Base-by-base conservation (phyloP, 208 protist species). In the Entamoeba moshkovskii region DNA sequence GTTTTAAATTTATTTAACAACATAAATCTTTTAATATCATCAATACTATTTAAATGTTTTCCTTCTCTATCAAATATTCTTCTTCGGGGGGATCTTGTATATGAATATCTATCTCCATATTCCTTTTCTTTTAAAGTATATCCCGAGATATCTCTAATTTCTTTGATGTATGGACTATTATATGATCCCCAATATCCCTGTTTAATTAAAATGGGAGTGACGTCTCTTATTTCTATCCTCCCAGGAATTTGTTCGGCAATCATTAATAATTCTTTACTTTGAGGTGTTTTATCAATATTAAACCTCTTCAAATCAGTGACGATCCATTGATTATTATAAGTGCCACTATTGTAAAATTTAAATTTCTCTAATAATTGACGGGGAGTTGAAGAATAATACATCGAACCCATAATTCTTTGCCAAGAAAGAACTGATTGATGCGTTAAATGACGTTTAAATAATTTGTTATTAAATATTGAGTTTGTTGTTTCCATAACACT, bases 261-360 rank as follows among this genome's bases (percentile, higher is more conserved):
- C 95, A 95, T 96, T 59, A 97, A 95, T 18, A 94, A 94, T 15
- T 94, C 92, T 44, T 85, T 47, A 44, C n/a, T 66, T 66, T 93
- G 94, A 13, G 38, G n/a, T 44, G 1, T 22, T 49, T 29, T 2
- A 66, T 46, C 94, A 16, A 95, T 66, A 47, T 94, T 94, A 46
- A 95, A 97, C 11, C 94, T 92, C 3, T 96, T 96, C 45, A 97
- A 96, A 93, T 98, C 96, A 0, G 98, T 22, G n/a, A 98, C 95
- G 91, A 98, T 97, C 94, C 96, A 98, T 95, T 98, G 97, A 94
- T 97, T 97, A 94, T 97, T 97, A 94, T 98, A 98, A 25, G 97
- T 98, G 3, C 97, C 97, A 66, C 94, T 96, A 95, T 98, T 98
- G 45, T 98, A 93, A 13, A 91, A 92, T 6, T 93, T 52, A 95